These are phyloP conservation scores for Aspergillus persii DNA, from an alignment of 2,329 filamentous ascomycete species.

Conservation along the genomic window DNA sequence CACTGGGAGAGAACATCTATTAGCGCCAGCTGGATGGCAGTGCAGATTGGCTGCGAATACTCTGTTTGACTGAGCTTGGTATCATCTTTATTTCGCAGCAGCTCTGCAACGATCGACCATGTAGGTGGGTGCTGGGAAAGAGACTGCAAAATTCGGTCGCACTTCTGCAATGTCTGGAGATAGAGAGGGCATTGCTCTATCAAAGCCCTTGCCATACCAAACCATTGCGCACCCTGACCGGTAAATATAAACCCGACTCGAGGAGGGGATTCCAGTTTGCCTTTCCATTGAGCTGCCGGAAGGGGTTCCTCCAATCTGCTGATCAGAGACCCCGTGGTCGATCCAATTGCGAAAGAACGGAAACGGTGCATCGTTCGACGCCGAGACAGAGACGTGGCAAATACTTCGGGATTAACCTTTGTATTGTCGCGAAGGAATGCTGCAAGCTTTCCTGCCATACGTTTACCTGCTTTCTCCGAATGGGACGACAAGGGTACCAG, in stretches of 20 bases:
- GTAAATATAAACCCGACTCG: conserved; percentile 22
- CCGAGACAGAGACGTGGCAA: background rate
- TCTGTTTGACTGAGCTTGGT: conserved; percentile 8
- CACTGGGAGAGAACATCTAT: conserved; percentile 11
- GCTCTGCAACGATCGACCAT: conserved; percentile 11
- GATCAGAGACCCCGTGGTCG: background rate
- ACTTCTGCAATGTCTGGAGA: conserved; percentile 4
- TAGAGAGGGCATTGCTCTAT: conserved; percentile 11
- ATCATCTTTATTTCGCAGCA: background rate
- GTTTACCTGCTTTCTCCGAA: background rate
- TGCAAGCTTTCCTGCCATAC: background rate
- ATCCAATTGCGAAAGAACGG: background rate
- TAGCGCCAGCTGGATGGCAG: conserved; percentile 17
- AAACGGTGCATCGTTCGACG: background rate
- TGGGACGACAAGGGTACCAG: conserved; percentile 16
- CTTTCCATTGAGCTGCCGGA: background rate
- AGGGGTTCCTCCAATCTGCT: background rate
- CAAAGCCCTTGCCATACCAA: conserved; percentile 17
- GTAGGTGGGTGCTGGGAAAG: conserved; percentile 9
- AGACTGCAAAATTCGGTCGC: conserved; percentile 11
- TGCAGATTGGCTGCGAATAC: conserved; percentile 15
- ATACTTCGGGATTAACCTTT: background rate
- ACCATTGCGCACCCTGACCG: conserved; percentile 26
- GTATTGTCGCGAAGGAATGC: background rate
- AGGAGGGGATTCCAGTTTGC: background rate